Conservation (phyloP, 352 stramenopile species). For the Thalassiosira allenii region DNA sequence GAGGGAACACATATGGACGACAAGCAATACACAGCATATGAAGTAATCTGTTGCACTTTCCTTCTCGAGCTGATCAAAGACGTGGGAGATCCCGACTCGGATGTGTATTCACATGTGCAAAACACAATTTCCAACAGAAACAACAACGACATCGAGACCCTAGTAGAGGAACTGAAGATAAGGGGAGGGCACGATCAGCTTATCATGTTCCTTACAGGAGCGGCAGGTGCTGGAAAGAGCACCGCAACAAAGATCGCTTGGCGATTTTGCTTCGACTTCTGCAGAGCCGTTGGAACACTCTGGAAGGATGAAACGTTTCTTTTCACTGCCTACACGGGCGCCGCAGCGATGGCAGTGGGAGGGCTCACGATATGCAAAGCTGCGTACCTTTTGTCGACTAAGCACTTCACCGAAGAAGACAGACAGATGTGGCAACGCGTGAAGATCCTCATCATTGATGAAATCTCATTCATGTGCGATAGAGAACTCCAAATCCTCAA, state of each 20-base stretch:
- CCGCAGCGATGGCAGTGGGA: neutral
- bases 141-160: neutral
- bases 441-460: constrained; percentile 10
- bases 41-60: constrained; percentile 10
- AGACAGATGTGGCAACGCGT: neutral
- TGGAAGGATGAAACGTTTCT: constrained; percentile 3
- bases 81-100: too few relatives aligned
- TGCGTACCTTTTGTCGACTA: constrained; percentile 11
- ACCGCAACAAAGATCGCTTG: neutral
- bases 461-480: neutral
- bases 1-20: constrained; percentile 4
- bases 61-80: constrained; percentile 4
- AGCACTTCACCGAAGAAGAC: neutral
- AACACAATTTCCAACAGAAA: too few relatives aligned
- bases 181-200: constrained; percentile 1
- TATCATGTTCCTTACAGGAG: neutral
- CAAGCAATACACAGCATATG: constrained; percentile 9
- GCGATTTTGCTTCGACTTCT: constrained; percentile 12
- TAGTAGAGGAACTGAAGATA: neutral
- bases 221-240: constrained; percentile 4
- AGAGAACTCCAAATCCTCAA: neutral
- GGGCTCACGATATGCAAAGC: neutral
- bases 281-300: neutral
- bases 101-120: too few relatives aligned
- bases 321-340: neutral